Percentiles rank a stretch among this genome's conserved stretches.
Evolutionary conservation across 2,329 filamentous ascomycete species (phyloP).

Genomic region (Cladosporium sp.): DNA sequence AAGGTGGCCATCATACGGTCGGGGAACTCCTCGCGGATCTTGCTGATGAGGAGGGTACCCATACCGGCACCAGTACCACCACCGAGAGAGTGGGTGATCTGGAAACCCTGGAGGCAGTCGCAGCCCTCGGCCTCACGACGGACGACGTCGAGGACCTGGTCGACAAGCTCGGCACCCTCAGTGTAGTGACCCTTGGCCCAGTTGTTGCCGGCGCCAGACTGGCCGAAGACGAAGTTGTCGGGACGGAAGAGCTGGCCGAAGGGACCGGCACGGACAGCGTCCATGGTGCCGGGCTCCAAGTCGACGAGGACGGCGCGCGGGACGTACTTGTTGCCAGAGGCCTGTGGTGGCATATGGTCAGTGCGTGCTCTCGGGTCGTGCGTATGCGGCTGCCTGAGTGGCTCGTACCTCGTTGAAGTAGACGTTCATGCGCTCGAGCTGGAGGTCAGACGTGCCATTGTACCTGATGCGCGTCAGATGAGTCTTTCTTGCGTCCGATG

Average conservation of each 20-base stretch:
- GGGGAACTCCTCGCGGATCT: conserved; percentile 99
- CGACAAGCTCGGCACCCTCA: conserved; percentile 97
- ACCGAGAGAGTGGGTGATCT: conserved; percentile 99
- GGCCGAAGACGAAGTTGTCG: conserved; percentile 99
- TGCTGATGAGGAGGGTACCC: conserved; percentile 98
- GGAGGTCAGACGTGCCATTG: conserved; percentile 96
- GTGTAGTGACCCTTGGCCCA: conserved; percentile 99
- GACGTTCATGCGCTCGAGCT: conserved; percentile 99
- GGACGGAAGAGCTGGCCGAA: conserved; percentile 99
- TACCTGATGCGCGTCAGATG: conserved; percentile 55
- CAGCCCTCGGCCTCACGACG: conserved; percentile 98
- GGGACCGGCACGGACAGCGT: conserved; percentile 94
- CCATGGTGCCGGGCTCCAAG: conserved; percentile 99
- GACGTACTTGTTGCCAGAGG: conserved; percentile 97
- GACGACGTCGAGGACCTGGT: conserved; percentile 96
- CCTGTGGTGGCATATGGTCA: conserved; percentile 48
- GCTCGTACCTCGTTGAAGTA: conserved; percentile 85
- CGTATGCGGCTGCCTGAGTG: conserved; percentile 5
- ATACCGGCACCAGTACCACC: conserved; percentile 99
- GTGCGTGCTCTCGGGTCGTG: conserved; percentile 11
- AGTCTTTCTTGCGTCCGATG: not conserved
- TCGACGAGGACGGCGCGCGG: conserved; percentile 98
- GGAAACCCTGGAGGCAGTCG: conserved; percentile 99
- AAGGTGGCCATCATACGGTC: conserved; percentile 99
- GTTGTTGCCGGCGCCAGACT: conserved; percentile 99